phyloP scores from a whole-genome alignment of 176 grass and related monocot species.

The Avena insularis region DNA sequence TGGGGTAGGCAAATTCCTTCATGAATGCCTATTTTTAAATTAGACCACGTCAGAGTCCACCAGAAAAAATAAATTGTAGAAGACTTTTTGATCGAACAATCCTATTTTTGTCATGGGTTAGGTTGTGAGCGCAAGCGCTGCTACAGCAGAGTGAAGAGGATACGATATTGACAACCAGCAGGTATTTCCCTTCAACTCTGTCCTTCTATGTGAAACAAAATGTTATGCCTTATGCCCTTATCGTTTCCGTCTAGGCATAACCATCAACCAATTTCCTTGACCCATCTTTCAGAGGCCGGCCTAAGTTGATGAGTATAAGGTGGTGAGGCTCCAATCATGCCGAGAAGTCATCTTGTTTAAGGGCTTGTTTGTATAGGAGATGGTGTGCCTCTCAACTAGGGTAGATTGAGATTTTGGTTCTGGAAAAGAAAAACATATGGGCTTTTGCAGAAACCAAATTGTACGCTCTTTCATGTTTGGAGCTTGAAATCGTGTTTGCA shows the following conservation, averaged over 20 bases:
- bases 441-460: neutral
- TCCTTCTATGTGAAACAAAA: neutral
- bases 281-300: neutral
- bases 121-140: conserved; percentile 47
- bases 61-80: neutral
- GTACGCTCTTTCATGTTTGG: neutral
- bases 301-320: neutral
- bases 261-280: conserved; percentile 17
- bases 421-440: neutral
- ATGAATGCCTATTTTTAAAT: neutral
- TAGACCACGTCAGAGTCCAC: neutral
- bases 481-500: no score
- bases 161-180: neutral
- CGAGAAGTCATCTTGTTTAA: conserved; percentile 18
- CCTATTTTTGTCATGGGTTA: conserved; percentile 18
- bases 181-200: conserved; percentile 15
- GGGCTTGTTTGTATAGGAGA: conserved; percentile 33
- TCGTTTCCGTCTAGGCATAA: neutral
- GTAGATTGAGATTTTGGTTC: neutral
- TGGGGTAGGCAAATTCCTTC: neutral
- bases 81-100: conserved; percentile 20
- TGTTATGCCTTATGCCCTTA: neutral
- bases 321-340: neutral
- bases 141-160: conserved; percentile 37
- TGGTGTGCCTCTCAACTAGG: conserved; percentile 25